Base-by-base conservation (phyloP, 805 yeast species). In the Sugiyamaella mastotermitis region DNA sequence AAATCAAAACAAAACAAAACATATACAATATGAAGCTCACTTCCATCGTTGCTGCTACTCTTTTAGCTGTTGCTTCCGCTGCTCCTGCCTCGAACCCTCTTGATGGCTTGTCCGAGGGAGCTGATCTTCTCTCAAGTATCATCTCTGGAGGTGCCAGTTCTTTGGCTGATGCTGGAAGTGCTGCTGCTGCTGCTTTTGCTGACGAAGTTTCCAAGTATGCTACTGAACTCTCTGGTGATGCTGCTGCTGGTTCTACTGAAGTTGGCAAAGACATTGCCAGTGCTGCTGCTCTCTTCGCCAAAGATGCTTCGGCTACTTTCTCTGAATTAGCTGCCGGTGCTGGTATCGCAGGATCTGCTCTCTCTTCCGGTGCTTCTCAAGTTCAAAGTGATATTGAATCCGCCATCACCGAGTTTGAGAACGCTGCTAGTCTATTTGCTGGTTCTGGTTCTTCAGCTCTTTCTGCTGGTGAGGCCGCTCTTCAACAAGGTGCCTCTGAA, bases 301-400 rank as follows among this genome's bases (percentile, higher is more conserved):
- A 4, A 13, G 34, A 31, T 8, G 34, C 34, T 5, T 31, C 34
- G 15, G 11, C 34, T 3, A 5, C 21, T 31, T 23, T 25, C 26
- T 11, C 16, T 11, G 34, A 31, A 9, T 16, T 31, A 4, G 34
- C 34, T 14, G 17, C 15, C n/a, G 34, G 34, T 31, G 34, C 34
- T 9, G 19, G 25, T 11, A 31, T 31, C n/a, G 34, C 25, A 14
- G 19, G 25, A 13, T 14, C 15, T 5, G 34, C 34, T 15, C 19
- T 31, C 18, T 4, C 19, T 13, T 13, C 23, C 4, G 34, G 34
- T 31, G 34, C 34, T 16, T 23, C 26, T 16, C 34, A 31, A 25
- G 20, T 31, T 16, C 34, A 31, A 25, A 14, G 13, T 15, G 34
- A 31, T 25, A 14, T 31, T 14, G 20, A 13, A 4, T 23, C 34